These are phyloP conservation scores for Mangifera indica DNA, from an alignment of 345 rosid genomes.

Conservation along the genomic window DNA sequence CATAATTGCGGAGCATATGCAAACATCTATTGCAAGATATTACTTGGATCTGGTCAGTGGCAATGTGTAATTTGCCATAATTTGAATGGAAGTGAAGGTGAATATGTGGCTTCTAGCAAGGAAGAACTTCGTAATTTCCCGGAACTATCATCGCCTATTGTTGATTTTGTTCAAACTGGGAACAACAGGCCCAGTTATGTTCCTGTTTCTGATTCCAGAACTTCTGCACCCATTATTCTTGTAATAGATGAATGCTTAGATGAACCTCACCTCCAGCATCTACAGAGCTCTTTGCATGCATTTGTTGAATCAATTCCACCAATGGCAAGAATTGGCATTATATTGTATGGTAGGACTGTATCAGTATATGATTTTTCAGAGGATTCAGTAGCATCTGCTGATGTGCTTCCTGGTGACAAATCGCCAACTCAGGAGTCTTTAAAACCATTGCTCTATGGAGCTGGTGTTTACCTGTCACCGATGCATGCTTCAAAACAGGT, in stretches of 20 bases:
- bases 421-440: constrained; percentile 71
- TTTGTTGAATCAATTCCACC: constrained; percentile 83
- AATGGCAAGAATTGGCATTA: constrained; percentile 77
- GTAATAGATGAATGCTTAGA: constrained; percentile 96
- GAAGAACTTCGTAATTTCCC: constrained; percentile 71
- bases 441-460: constrained; percentile 85
- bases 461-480: constrained; percentile 88
- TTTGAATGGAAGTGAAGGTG: constrained; percentile 84
- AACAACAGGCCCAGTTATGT: constrained; percentile 79
- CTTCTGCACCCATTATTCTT: constrained; percentile 81
- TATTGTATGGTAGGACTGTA: constrained; percentile 77
- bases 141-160: constrained; percentile 71
- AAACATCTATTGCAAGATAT: constrained; percentile 73
- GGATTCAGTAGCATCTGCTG: constrained; percentile 90
- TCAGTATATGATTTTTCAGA: constrained; percentile 93
- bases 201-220: constrained; percentile 86
- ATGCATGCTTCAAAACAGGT: constrained; percentile 95
- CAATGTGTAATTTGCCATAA: constrained; percentile 77
- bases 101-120: constrained; percentile 71
- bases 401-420: constrained; percentile 90
- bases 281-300: constrained; percentile 97
- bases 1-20: constrained; percentile 87
- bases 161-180: constrained; percentile 88
- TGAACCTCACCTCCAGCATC: constrained; percentile 91
- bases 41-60: constrained; percentile 96